phyloP scores from a whole-genome alignment of 2,329 filamentous ascomycete genomes.

The Colletotrichum neosansevieriae region DNA sequence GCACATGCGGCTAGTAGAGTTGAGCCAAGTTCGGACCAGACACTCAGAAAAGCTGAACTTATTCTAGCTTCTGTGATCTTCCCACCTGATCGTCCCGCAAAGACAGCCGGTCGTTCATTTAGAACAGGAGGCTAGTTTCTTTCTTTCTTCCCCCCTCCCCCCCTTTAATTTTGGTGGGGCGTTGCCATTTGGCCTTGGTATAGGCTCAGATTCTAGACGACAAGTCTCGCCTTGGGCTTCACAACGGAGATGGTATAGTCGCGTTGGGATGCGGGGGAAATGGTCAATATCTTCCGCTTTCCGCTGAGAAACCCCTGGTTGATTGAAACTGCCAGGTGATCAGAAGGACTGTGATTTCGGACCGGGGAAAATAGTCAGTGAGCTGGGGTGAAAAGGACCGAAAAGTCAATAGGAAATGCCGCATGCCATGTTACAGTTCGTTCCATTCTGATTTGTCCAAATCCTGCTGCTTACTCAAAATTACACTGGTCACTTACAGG shows the following conservation, averaged over 20 bases:
- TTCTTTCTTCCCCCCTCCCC: too few species aligned
- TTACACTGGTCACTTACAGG: constrained; percentile 23
- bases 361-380: neutral
- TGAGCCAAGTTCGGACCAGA: neutral
- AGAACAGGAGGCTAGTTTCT: neutral
- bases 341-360: neutral
- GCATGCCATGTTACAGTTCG: constrained; percentile 8
- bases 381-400: neutral
- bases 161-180: too few species aligned
- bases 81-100: neutral
- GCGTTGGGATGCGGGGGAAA: neutral
- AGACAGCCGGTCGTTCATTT: neutral
- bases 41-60: neutral
- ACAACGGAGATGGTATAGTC: neutral
- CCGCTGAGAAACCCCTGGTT: neutral
- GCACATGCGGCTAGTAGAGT: neutral
- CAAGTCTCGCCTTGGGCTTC: neutral
- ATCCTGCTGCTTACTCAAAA: neutral
- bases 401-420: neutral
- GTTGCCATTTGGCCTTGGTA: neutral
- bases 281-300: too few species aligned
- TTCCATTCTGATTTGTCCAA: neutral
- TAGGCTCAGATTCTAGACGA: neutral
- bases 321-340: neutral
- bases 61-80: neutral